These are phyloP conservation scores for Lasiodiplodia theobromae DNA, from an alignment of 2,329 filamentous ascomycete species.

Conservation along the genomic window DNA sequence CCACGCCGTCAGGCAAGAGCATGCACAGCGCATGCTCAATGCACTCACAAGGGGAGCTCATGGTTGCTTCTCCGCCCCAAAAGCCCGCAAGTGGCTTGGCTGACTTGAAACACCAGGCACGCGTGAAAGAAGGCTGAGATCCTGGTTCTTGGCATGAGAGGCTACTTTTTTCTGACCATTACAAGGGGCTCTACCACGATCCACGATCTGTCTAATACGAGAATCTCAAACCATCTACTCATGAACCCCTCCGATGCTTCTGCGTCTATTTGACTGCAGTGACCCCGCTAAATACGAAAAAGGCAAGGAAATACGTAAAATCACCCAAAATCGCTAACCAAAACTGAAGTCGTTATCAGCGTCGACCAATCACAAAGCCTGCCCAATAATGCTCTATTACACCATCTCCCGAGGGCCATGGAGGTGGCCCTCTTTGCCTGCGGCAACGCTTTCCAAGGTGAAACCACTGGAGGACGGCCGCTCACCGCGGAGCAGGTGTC, in stretches of 20 bases:
- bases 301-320: background rate
- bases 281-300: background rate
- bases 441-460: background rate
- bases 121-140: background rate
- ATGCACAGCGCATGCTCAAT: background rate
- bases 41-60: background rate
- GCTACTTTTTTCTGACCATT: background rate
- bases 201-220: background rate
- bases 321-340: background rate
- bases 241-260: too few species aligned
- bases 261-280: background rate
- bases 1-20: background rate
- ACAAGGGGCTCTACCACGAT: background rate
- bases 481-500: conserved; percentile 29
- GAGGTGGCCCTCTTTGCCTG: background rate
- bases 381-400: background rate
- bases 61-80: too few species aligned
- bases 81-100: background rate
- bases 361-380: background rate
- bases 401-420: conserved; percentile 8
- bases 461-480: background rate
- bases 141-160: background rate
- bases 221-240: background rate
- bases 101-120: background rate
- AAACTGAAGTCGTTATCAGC: background rate